phyloP scores from a whole-genome alignment of 805 yeast genomes.

The Kodamaea hsintzibuensis region DNA sequence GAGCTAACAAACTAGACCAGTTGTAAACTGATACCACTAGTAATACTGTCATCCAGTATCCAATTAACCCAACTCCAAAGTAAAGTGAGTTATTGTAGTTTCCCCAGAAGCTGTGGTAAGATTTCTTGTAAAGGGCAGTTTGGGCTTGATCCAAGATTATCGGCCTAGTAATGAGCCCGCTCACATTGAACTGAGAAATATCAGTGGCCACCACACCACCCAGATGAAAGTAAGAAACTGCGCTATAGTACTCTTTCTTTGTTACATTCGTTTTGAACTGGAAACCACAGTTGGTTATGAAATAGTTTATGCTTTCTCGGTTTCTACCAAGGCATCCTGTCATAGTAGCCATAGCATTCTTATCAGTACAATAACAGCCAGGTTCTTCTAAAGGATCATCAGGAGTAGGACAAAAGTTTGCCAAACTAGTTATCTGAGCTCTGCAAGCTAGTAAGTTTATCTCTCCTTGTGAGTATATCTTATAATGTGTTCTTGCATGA shows the following conservation, averaged over 20 bases:
- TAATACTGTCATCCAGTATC: slow-evolving; percentile 21
- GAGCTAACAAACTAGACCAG: slow-evolving; percentile 24
- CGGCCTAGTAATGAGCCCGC: slow-evolving; percentile 7
- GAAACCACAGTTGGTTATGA: not conserved
- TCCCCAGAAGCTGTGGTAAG: slow-evolving; percentile 21
- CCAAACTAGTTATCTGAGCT: not conserved
- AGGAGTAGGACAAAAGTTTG: not conserved
- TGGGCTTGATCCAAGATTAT: not conserved
- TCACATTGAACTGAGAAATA: not conserved
- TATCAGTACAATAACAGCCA: slow-evolving; percentile 1
- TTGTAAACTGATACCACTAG: slow-evolving; percentile 11
- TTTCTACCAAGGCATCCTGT: slow-evolving; percentile 3
- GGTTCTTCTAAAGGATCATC: not conserved
- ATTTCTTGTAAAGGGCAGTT: not conserved
- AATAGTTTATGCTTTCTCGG: slow-evolving; percentile 1
- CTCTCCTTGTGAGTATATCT: not conserved
- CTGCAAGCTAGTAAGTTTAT: slow-evolving; percentile 3
- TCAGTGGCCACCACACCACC: not conserved
- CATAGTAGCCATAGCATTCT: slow-evolving; percentile 7
- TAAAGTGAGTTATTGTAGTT: slow-evolving; percentile 25
- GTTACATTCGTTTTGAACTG: not conserved
- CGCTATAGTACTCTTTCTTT: not conserved
- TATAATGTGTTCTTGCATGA: not conserved
- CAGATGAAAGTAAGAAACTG: not conserved
- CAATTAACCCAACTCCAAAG: slow-evolving; percentile 27